phyloP scores from a whole-genome alignment of 768 basidiomycete genomes.

The Mycena vulgaris region DNA sequence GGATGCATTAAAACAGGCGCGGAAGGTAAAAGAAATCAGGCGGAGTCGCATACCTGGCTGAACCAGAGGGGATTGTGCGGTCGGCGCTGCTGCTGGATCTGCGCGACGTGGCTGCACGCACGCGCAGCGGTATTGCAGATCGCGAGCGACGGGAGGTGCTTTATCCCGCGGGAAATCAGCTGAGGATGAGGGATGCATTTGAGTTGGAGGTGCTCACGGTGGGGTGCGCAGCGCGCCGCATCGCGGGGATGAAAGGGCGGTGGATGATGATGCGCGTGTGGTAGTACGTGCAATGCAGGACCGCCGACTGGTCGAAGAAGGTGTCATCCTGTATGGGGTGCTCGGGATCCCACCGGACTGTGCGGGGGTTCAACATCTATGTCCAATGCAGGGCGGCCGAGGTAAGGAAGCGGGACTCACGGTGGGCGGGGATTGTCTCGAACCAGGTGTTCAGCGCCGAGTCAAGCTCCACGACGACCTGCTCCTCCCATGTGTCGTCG shows the following conservation, averaged over 20 bases:
- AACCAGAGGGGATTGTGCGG: slow-evolving; percentile 37
- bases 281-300: slow-evolving; percentile 28
- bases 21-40: background rate
- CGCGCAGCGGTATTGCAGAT: slow-evolving; percentile 79
- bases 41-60: slow-evolving; percentile 25
- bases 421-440: slow-evolving; percentile 24
- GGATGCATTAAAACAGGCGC: background rate
- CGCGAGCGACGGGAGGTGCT: slow-evolving; percentile 70
- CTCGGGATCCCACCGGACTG: slow-evolving; percentile 35
- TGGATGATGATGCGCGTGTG: slow-evolving; percentile 32
- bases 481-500: slow-evolving; percentile 65
- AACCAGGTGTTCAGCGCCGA: slow-evolving; percentile 62
- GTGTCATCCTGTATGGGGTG: slow-evolving; percentile 2
- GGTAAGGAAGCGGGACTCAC: slow-evolving; percentile 2
- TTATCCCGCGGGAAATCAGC: background rate
- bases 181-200: background rate
- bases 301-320: too few relatives aligned
- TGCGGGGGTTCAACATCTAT: too few relatives aligned
- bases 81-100: slow-evolving; percentile 56
- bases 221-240: slow-evolving; percentile 11
- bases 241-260: slow-evolving; percentile 35
- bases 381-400: background rate
- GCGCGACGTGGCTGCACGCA: slow-evolving; percentile 70
- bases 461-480: slow-evolving; percentile 82
- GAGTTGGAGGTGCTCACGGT: slow-evolving; percentile 2